Evolutionary conservation across 495 filamentous ascomycete species (phyloP).

Genomic region (Lentithecium fluviatile): DNA sequence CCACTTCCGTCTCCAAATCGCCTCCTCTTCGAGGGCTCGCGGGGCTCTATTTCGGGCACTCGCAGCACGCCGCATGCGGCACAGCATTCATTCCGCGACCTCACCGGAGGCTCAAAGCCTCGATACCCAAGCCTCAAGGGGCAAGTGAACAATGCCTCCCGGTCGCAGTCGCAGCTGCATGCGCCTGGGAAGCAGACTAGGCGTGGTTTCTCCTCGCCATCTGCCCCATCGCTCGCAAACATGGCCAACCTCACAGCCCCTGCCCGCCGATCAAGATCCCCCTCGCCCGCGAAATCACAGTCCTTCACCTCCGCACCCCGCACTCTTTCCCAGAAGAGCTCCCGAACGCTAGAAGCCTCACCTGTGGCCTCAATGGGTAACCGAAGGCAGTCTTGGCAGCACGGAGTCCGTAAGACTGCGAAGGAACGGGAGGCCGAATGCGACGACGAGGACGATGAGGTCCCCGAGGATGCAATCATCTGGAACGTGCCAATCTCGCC

Average conservation of each 20-base stretch:
- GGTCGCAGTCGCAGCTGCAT: conserved; percentile 35
- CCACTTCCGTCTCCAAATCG: conserved; percentile 32
- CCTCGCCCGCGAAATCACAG: conserved; percentile 27
- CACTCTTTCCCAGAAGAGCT: conserved; percentile 29
- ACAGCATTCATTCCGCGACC: conserved; percentile 34
- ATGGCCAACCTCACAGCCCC: conserved; percentile 36
- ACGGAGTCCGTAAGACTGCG: conserved; percentile 65
- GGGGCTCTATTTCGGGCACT: conserved; percentile 11
- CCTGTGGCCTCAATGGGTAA: conserved; percentile 42
- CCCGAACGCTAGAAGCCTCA: conserved; percentile 42
- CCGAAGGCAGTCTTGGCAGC: conserved; percentile 66
- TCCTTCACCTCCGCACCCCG: conserved; percentile 22
- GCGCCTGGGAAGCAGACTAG: conserved; percentile 40
- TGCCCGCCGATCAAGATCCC: conserved; percentile 49
- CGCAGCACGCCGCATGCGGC: conserved; percentile 9
- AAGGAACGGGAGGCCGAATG: conserved; percentile 84
- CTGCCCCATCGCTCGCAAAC: conserved; percentile 45
- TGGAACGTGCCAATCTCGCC: conserved; percentile 97
- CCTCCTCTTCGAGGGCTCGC: conserved; percentile 28
- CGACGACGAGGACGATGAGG: conserved; percentile 75
- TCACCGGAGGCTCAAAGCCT: conserved; percentile 38
- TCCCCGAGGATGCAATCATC: conserved; percentile 86
- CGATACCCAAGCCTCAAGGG: conserved; percentile 44
- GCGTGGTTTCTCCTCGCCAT: conserved; percentile 47
- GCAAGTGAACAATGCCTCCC: conserved; percentile 39